Conservation (phyloP, 345 rosid genomes). For the Ailanthus altissimus region DNA sequence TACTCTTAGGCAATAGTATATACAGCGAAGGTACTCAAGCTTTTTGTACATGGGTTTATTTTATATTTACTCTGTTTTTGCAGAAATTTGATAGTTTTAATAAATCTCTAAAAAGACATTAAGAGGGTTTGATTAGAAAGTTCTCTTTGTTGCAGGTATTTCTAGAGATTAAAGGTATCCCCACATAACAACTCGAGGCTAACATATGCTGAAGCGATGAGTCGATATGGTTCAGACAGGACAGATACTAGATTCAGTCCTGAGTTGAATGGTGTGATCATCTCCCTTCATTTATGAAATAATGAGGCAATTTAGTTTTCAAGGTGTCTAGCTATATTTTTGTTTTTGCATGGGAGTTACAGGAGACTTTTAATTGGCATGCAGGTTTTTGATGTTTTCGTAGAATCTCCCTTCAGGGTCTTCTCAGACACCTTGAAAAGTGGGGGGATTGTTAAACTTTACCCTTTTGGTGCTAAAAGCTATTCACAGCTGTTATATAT, state of each 20-base stretch:
- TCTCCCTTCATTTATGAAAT: conserved; percentile 17
- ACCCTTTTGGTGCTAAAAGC: conserved; percentile 70
- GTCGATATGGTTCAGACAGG: conserved; percentile 87
- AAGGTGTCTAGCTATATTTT: neutral
- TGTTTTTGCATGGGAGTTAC: neutral
- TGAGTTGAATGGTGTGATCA: conserved; percentile 81
- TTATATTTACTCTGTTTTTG: neutral
- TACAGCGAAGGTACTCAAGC: no score
- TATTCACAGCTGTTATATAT: conserved; percentile 95
- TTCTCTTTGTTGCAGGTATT: conserved; percentile 60
- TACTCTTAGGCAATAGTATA: neutral
- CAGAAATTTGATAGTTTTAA: neutral
- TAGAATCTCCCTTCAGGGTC: conserved; percentile 71
- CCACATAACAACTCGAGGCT: conserved; percentile 88
- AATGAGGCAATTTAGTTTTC: neutral
- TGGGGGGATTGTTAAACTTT: conserved; percentile 80
- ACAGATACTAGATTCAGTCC: conserved; percentile 93
- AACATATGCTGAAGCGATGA: conserved; percentile 88
- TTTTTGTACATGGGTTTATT: neutral
- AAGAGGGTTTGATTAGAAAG: conserved; percentile 1
- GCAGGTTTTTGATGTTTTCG: conserved; percentile 85
- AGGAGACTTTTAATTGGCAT: conserved; percentile 17
- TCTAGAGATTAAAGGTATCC: conserved; percentile 74
- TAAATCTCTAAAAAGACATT: neutral
- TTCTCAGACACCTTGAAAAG: conserved; percentile 66